Evolutionary conservation across 2,329 filamentous ascomycete species (phyloP).

Genomic region (Hymenoscyphus fructigenus): DNA sequence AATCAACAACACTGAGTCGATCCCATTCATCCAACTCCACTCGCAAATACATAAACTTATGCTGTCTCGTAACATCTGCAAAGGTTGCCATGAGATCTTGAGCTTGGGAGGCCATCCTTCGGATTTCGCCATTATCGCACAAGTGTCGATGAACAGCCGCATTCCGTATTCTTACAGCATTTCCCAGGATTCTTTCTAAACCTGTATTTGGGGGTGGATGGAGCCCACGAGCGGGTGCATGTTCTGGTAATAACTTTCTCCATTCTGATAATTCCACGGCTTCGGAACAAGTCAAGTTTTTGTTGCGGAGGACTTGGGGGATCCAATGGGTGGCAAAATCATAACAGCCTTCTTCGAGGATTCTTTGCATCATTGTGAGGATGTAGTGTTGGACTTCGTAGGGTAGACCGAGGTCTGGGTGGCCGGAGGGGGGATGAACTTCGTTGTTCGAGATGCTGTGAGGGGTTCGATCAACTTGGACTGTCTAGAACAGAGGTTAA

Average conservation of each 20-base stretch:
- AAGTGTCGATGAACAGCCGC: slow-evolving; percentile 35
- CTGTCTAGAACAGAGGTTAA: slow-evolving; percentile 2
- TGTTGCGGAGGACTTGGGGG: slow-evolving; percentile 25
- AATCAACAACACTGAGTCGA: slow-evolving; percentile 14
- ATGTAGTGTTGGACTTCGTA: slow-evolving; percentile 38
- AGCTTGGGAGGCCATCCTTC: slow-evolving; percentile 29
- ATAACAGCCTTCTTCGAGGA: slow-evolving; percentile 35
- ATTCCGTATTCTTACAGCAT: slow-evolving; percentile 35
- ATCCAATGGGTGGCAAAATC: slow-evolving; percentile 35
- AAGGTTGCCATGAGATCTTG: slow-evolving; percentile 35
- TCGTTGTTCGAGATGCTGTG: not conserved
- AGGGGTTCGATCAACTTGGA: slow-evolving; percentile 3
- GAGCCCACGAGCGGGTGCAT: slow-evolving; percentile 27
- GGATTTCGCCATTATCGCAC: slow-evolving; percentile 31
- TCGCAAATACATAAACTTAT: slow-evolving; percentile 30
- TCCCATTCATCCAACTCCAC: slow-evolving; percentile 32
- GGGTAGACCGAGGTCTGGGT: slow-evolving; percentile 32
- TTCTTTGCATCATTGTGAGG: slow-evolving; percentile 33
- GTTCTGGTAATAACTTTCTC: slow-evolving; percentile 27
- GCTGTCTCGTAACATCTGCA: slow-evolving; percentile 27
- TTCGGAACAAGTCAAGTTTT: slow-evolving; percentile 33
- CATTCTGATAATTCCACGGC: slow-evolving; percentile 34
- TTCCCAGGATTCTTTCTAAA: slow-evolving; percentile 24
- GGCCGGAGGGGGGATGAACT: slow-evolving; percentile 7
- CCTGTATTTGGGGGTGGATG: slow-evolving; percentile 19